Evolutionary conservation across 1,139 yeast genomes (phyloP), one percentile per base, ranked within the genome.

Genomic region (Eremothecium cymbalariae): DNA sequence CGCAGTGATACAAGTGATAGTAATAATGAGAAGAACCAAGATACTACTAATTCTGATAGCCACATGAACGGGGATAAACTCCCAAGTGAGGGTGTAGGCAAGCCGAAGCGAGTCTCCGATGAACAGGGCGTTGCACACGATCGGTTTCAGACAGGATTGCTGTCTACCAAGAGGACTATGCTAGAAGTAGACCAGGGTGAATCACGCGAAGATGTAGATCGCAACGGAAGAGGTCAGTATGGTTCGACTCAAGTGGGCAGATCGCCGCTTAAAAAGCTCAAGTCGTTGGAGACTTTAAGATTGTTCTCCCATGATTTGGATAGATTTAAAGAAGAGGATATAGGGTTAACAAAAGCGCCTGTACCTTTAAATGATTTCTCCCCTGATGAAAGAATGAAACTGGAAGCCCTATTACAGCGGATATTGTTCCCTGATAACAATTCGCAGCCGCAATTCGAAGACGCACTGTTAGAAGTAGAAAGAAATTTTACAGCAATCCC

Each of bases 351-450:
- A 15, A 30, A 31, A 18, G 33, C 38, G 11, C 28, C 20, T 7
- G 31, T 31, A 7, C 41, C 43, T 8, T 11, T 37, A 6, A 24
- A 25, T n/a, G 29, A 31, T 18, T 40, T 34, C 19, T 18, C 33
- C 9, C 28, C 31, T 8, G 41, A 38, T n/a, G 43, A 40, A 17
- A 39, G 57, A 37, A 37, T 48, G 33, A 55, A 55, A 37, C 35
- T 56, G 28, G 60, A 56, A 32, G 39, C 51, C 2, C 48, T 56
- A 30, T 33, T 56, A 32, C 59, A 56, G 37, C 45, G 50, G 28
- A 38, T 56, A 11, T 34, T 56, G 9, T 52, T 53, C 25, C 57
- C 58, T 8, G 54, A 50, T 8, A 37, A 37, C 7, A 45, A 46
- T 17, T 42, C 42, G 8, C 14, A 27, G 17, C 20, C 39, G 11